A percentile compares a stretch with the other conserved stretches of the same genome.
phyloP scores from a whole-genome alignment of 768 basidiomycete genomes.

The Dioszegia hungarica region DNA sequence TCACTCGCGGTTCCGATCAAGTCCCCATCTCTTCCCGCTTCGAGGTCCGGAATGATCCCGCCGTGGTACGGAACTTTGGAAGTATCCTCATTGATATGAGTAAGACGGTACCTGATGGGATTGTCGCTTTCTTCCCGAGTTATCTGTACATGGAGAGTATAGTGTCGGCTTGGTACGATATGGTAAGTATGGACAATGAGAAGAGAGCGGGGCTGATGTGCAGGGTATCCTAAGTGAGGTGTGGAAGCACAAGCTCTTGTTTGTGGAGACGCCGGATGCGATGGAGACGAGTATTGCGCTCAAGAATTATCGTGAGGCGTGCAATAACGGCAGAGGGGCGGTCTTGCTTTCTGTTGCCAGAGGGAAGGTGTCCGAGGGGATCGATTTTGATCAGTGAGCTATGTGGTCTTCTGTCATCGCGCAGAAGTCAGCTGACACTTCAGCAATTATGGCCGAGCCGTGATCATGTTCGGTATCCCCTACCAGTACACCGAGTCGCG shows the following conservation, averaged over 20 bases:
- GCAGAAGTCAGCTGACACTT: conserved; percentile 5
- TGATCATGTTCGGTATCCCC: conserved; percentile 99
- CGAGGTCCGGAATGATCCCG: conserved; percentile 97
- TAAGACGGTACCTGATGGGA: conserved; percentile 95
- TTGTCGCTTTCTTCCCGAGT: conserved; percentile 98
- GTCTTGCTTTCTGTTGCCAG: conserved; percentile 94
- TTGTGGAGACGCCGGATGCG: conserved; percentile 98
- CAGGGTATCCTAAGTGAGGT: conserved; percentile 98
- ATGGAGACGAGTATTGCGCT: conserved; percentile 97
- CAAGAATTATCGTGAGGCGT: conserved; percentile 95
- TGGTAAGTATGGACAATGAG: conserved; percentile 60
- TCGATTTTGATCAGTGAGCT: conserved; percentile 87
- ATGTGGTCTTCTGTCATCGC: not conserved
- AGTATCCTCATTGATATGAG: conserved; percentile 97
- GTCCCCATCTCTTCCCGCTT: conserved; percentile 97
- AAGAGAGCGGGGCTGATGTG: not conserved
- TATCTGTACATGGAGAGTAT: conserved; percentile 99
- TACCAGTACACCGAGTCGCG: conserved; percentile 98
- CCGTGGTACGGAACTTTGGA: conserved; percentile 97
- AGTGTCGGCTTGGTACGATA: conserved; percentile 99
- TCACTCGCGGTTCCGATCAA: conserved; percentile 96
- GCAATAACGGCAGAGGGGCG: conserved; percentile 96
- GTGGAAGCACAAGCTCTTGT: conserved; percentile 98
- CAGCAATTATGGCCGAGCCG: conserved; percentile 88
- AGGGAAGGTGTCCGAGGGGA: conserved; percentile 99